A percentile compares a stretch with the other conserved stretches of the same genome.
These are phyloP conservation scores for Brettanomyces anomalus DNA, from an alignment of 805 yeast species.

Conservation along the genomic window DNA sequence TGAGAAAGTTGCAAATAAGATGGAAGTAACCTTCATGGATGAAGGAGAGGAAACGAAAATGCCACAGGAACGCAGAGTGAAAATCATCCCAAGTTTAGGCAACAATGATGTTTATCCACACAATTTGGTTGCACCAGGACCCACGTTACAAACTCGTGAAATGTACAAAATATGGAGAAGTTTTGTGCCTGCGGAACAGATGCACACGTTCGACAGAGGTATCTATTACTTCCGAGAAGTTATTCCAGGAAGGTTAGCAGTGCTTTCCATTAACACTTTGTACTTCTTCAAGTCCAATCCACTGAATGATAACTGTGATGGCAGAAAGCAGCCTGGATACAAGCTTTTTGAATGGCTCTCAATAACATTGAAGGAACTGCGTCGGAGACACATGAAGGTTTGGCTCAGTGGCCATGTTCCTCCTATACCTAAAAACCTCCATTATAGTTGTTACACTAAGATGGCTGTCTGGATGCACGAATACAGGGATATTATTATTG, in stretches of 20 bases:
- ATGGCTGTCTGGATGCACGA: conserved; percentile 77
- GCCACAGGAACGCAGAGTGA: conserved; percentile 25
- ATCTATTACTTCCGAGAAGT: conserved; percentile 70
- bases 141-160: conserved; percentile 80
- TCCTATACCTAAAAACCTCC: conserved; percentile 71
- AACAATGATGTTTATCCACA: conserved; percentile 89
- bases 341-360: conserved; percentile 73
- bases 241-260: conserved; percentile 72
- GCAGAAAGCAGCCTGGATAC: conserved; percentile 70
- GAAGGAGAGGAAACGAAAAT: conserved; percentile 25
- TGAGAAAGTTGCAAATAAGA: conserved; percentile 40
- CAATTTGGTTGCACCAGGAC: conserved; percentile 77
- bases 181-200: conserved; percentile 69
- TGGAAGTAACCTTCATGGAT: conserved; percentile 46
- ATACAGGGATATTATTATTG: conserved; percentile 74
- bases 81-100: conserved; percentile 66
- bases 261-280: conserved; percentile 69
- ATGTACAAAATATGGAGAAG: conserved; percentile 63
- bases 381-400: conserved; percentile 69
- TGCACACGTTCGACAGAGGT: conserved; percentile 65
- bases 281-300: conserved; percentile 74
- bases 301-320: conserved; percentile 71
- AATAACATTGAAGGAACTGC: conserved; percentile 58
- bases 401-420: conserved; percentile 90
- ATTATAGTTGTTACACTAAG: conserved; percentile 63